Conservation (phyloP, 805 yeast genomes). For the Yarrowia osloensis region DNA sequence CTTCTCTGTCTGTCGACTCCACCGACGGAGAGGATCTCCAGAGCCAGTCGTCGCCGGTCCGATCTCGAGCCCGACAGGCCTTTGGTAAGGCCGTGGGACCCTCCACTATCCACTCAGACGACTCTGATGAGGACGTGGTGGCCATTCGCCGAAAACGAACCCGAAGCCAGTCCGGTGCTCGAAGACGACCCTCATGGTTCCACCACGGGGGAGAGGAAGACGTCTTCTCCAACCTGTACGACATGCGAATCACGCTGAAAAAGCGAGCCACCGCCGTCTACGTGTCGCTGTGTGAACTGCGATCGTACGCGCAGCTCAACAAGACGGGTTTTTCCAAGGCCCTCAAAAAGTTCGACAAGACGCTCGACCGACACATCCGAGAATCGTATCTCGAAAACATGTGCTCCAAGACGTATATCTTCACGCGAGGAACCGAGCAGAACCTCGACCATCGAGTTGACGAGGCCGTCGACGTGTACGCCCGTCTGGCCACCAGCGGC, state of each 20-base stretch:
- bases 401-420: conserved; percentile 55
- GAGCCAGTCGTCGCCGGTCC: neutral
- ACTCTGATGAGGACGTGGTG: conserved; percentile 19
- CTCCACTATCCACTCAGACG: conserved; percentile 13
- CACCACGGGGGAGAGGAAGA: conserved; percentile 31
- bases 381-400: conserved; percentile 54
- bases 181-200: conserved; percentile 30
- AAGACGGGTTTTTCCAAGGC: conserved; percentile 88
- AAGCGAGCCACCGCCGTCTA: conserved; percentile 65
- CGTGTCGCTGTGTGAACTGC: conserved; percentile 77
- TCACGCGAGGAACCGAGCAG: conserved; percentile 51
- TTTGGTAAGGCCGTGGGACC: conserved; percentile 3
- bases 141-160: conserved; percentile 17
- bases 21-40: conserved; percentile 25
- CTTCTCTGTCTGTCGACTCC: conserved; percentile 22
- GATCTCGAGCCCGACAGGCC: conserved; percentile 11
- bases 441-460: conserved; percentile 56
- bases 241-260: conserved; percentile 59
- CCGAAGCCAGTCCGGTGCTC: conserved; percentile 24
- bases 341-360: conserved; percentile 88
- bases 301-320: conserved; percentile 81
- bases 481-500: conserved; percentile 51
- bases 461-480: conserved; percentile 56
- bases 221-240: conserved; percentile 18
- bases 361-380: conserved; percentile 62